These are phyloP conservation scores for Fusarium abutilonis DNA, from an alignment of 2,329 filamentous ascomycete genomes.

Conservation along the genomic window DNA sequence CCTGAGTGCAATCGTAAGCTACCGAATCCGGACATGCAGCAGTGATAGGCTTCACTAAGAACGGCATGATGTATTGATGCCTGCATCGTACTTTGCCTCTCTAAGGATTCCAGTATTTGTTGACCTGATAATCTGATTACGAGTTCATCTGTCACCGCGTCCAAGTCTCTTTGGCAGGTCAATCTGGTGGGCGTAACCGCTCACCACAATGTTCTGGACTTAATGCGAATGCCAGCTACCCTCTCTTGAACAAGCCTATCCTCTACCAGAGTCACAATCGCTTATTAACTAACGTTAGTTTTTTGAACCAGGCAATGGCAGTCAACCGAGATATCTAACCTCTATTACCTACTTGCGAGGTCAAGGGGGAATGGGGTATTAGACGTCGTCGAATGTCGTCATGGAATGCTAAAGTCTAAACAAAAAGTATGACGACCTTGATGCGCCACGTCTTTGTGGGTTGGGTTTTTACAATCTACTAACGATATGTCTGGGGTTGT, in stretches of 20 bases:
- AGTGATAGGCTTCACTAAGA: conserved; percentile 14
- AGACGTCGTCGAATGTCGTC: background rate
- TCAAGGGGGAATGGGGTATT: background rate
- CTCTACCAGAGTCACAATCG: conserved; percentile 6
- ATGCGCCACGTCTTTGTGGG: background rate
- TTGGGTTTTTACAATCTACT: background rate
- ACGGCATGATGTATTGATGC: conserved; percentile 18
- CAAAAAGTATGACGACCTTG: background rate
- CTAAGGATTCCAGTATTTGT: background rate
- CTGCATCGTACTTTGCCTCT: conserved; percentile 9
- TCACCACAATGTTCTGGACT: conserved; percentile 16
- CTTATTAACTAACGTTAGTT: conserved; percentile 12
- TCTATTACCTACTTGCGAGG: background rate
- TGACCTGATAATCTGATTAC: background rate
- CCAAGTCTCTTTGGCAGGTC: conserved; percentile 1
- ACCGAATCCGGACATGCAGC: conserved; percentile 30
- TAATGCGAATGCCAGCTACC: conserved; percentile 15
- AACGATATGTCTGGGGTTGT: no score
- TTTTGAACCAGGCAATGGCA: conserved; percentile 3
- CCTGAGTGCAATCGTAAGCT: conserved; percentile 14
- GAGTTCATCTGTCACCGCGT: conserved; percentile 23
- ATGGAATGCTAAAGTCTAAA: background rate
- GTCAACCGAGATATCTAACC: background rate
- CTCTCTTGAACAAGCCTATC: conserved; percentile 1
- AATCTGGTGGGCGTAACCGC: conserved; percentile 7